Evolutionary conservation across 768 basidiomycete genomes (phyloP).

Genomic region (Phaeotremella fagi): DNA sequence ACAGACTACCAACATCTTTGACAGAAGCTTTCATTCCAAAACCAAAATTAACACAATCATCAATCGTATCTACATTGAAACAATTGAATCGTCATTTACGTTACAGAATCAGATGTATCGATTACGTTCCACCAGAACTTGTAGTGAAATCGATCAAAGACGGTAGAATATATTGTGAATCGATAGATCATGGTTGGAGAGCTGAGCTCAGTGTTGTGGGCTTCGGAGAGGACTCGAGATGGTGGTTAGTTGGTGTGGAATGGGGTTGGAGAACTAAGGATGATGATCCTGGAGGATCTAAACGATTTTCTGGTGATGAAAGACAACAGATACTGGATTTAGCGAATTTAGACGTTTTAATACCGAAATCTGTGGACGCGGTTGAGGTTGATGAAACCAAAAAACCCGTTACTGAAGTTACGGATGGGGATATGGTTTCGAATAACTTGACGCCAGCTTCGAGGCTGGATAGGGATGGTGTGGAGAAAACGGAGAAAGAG

Average conservation of each 20-base stretch:
- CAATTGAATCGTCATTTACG: conserved; percentile 74
- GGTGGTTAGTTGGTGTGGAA: conserved; percentile 76
- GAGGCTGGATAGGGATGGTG: conserved; percentile 16
- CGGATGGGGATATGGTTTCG: conserved; percentile 6
- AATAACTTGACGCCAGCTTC: not conserved
- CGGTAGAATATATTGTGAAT: conserved; percentile 60
- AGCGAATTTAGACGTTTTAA: conserved; percentile 28
- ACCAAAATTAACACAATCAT: conserved; percentile 61
- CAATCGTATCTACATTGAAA: conserved; percentile 61
- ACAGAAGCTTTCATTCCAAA: conserved; percentile 72
- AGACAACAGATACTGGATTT: conserved; percentile 33
- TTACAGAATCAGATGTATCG: conserved; percentile 70
- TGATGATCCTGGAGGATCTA: conserved; percentile 63
- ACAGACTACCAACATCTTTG: conserved; percentile 71
- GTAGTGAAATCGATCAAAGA: conserved; percentile 20
- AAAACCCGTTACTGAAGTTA: not conserved
- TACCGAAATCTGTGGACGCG: conserved; percentile 4
- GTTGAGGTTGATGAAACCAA: not conserved
- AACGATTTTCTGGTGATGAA: conserved; percentile 27
- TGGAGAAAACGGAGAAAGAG: conserved; percentile 59
- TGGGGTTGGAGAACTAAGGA: conserved; percentile 67
- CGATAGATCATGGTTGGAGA: conserved; percentile 25
- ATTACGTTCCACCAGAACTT: conserved; percentile 76
- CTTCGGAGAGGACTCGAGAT: conserved; percentile 50
- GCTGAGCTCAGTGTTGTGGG: conserved; percentile 31